These are phyloP conservation scores for Colletotrichum graminicola DNA, from an alignment of 2,329 filamentous ascomycete genomes.

Conservation along the genomic window DNA sequence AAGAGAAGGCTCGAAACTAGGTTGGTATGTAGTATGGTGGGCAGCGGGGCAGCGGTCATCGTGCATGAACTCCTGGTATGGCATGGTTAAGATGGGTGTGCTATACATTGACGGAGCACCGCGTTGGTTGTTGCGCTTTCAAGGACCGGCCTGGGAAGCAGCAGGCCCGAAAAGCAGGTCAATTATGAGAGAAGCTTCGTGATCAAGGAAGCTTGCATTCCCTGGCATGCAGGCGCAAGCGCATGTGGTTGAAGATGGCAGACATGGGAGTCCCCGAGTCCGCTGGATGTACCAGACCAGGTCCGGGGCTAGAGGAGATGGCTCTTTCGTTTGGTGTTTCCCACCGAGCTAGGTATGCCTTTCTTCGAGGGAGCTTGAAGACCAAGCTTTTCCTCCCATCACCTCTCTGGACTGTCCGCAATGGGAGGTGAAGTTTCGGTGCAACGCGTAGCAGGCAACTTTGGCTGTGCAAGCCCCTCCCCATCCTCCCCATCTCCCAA, in stretches of 20 bases:
- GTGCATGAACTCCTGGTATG: constrained; percentile 43
- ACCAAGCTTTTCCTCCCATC: constrained; percentile 29
- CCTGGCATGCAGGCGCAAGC: constrained; percentile 28
- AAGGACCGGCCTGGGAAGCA: constrained; percentile 21
- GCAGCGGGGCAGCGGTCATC: constrained; percentile 39
- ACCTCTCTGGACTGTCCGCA: constrained; percentile 23
- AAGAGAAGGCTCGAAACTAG: constrained; percentile 22
- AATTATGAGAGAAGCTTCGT: constrained; percentile 21
- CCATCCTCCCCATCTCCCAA: constrained; percentile 1
- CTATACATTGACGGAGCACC: constrained; percentile 39
- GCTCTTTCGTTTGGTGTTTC: constrained; percentile 35
- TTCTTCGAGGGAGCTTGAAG: constrained; percentile 11
- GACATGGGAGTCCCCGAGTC: constrained; percentile 39
- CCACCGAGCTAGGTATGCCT: constrained; percentile 26
- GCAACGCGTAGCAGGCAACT: constrained; percentile 25
- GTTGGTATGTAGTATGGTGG: constrained; percentile 15
- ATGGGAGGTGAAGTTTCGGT: constrained; percentile 31
- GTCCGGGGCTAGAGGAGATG: constrained; percentile 33
- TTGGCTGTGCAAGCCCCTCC: constrained; percentile 26
- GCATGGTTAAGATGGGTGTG: constrained; percentile 35
- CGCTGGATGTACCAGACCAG: constrained; percentile 29
- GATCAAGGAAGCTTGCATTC: constrained; percentile 33
- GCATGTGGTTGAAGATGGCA: constrained; percentile 33
- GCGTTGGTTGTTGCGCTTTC: constrained; percentile 22
- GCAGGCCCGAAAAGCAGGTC: constrained; percentile 19